phyloP scores from a whole-genome alignment of 2,329 filamentous ascomycete genomes.

The Penicillium sp. region DNA sequence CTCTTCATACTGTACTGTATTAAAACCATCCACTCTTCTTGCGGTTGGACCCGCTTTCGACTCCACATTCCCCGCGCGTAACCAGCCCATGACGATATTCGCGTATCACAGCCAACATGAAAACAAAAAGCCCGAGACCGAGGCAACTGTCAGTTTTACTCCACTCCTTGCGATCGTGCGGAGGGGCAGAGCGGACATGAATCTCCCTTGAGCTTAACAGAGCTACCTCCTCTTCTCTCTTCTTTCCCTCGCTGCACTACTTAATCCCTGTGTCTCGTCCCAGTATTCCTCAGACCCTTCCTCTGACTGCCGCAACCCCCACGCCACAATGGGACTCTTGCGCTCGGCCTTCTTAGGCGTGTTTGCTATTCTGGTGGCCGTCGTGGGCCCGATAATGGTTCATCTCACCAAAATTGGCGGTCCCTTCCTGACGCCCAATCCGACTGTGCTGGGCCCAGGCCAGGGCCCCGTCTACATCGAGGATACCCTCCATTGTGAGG shows the following conservation, averaged over 20 bases:
- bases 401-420: constrained; percentile 29
- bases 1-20: no score
- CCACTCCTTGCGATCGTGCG: not conserved
- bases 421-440: constrained; percentile 23
- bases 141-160: not conserved
- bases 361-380: constrained; percentile 23
- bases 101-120: not conserved
- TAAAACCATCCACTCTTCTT: not conserved
- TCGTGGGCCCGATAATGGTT: constrained; percentile 20
- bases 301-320: not conserved
- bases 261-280: not conserved
- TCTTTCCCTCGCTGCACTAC: not conserved
- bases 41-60: not conserved
- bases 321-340: constrained; percentile 23
- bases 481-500: constrained; percentile 61
- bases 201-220: not conserved
- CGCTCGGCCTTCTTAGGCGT: constrained; percentile 23
- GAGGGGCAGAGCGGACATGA: not conserved
- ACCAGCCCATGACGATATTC: not conserved
- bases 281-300: no score
- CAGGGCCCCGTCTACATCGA: constrained; percentile 48
- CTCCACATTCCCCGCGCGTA: not conserved
- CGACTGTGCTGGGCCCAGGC: constrained; percentile 26
- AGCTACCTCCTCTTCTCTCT: not conserved
- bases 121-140: not conserved